phyloP scores from a whole-genome alignment of 2,329 filamentous ascomycete genomes.

The Huntiella bhutanensis region DNA sequence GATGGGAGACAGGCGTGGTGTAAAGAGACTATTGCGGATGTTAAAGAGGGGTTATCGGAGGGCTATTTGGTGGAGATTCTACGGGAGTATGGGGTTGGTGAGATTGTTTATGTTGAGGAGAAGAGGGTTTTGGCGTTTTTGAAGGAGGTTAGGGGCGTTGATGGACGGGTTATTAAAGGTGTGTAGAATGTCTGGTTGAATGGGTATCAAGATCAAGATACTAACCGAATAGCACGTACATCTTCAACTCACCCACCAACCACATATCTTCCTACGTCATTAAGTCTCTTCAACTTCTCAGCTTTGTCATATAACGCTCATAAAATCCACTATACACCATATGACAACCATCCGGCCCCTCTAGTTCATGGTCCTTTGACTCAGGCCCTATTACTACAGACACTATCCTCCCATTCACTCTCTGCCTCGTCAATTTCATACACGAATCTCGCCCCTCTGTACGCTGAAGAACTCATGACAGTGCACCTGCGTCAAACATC shows the following conservation, averaged over 20 bases:
- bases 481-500: no score
- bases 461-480: no score
- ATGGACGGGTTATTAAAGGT: conserved; percentile 16
- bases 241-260: no score
- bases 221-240: no score
- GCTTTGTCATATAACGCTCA: conserved; percentile 88
- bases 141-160: conserved; percentile 17
- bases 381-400: conserved; percentile 52
- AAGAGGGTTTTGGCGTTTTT: conserved; percentile 34
- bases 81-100: conserved; percentile 23
- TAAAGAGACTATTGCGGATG: conserved; percentile 25
- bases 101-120: conserved; percentile 24
- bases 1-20: conserved; percentile 25
- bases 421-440: neutral
- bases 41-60: conserved; percentile 17
- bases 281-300: conserved; percentile 75
- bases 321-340: conserved; percentile 62
- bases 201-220: no score
- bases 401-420: neutral
- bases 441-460: no score
- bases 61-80: conserved; percentile 32
- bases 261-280: conserved; percentile 23
- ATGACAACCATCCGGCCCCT: conserved; percentile 56
- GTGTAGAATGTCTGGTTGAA: conserved; percentile 5
- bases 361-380: conserved; percentile 78